These are phyloP conservation scores for Pythium chondricola DNA, from an alignment of 352 stramenopile species.

Conservation along the genomic window DNA sequence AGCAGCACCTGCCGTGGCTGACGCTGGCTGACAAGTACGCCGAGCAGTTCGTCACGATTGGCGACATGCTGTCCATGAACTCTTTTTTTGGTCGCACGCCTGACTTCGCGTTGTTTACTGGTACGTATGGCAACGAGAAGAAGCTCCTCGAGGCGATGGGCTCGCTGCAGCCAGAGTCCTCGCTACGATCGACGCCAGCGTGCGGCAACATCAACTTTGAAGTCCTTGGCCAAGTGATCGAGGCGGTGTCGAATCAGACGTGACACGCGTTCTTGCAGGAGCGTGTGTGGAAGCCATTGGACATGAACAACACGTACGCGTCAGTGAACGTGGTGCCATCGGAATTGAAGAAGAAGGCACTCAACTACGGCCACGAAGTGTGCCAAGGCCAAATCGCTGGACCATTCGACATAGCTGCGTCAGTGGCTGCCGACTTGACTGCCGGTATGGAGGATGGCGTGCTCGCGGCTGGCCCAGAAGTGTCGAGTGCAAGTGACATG, in stretches of 20 bases:
- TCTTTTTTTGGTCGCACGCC: conserved; percentile 27
- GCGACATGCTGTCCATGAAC: conserved; percentile 29
- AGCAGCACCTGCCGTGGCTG: too few relatives aligned
- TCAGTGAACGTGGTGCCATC: conserved; percentile 8
- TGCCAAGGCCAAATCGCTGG: conserved; percentile 35
- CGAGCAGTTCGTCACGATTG: too few relatives aligned
- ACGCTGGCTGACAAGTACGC: too few relatives aligned
- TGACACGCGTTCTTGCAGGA: conserved; percentile 44
- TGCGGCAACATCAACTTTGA: conserved; percentile 56
- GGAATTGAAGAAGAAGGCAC: neutral
- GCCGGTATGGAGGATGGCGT: neutral
- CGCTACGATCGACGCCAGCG: conserved; percentile 38
- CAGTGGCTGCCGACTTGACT: neutral
- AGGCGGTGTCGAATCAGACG: conserved; percentile 25
- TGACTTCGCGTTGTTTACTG: conserved; percentile 25
- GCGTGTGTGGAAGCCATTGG: conserved; percentile 43
- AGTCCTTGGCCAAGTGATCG: conserved; percentile 47
- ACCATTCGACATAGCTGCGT: conserved; percentile 21
- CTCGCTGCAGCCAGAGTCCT: conserved; percentile 26
- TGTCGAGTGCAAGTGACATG: conserved; percentile 7
- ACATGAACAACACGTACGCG: conserved; percentile 47
- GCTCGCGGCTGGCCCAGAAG: neutral
- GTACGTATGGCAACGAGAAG: conserved; percentile 27
- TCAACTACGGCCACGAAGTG: conserved; percentile 29
- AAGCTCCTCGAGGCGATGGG: conserved; percentile 26